phyloP scores from a whole-genome alignment of 2,329 filamentous ascomycete species.

The Chaetomium sp. region DNA sequence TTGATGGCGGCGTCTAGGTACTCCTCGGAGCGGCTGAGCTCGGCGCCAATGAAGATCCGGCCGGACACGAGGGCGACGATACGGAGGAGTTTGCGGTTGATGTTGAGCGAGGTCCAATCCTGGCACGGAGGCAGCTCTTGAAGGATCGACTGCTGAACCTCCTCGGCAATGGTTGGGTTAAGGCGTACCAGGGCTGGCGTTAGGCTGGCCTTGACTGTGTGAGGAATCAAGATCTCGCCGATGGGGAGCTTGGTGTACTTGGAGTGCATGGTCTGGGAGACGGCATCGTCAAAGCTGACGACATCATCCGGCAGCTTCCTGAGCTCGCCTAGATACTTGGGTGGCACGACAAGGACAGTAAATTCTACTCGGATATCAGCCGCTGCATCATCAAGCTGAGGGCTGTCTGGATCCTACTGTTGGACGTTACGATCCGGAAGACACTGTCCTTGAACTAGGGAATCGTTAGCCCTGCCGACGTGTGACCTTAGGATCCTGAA shows the following conservation, averaged over 20 bases:
- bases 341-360: slow-evolving; percentile 38
- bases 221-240: slow-evolving; percentile 35
- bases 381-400: neutral
- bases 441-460: slow-evolving; percentile 39
- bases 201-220: slow-evolving; percentile 40
- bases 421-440: slow-evolving; percentile 38
- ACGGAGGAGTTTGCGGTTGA: slow-evolving; percentile 46
- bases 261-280: slow-evolving; percentile 38
- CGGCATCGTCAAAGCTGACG: slow-evolving; percentile 38
- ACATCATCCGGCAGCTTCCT: slow-evolving; percentile 40
- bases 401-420: slow-evolving; percentile 23
- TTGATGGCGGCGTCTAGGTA: slow-evolving; percentile 52
- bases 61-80: slow-evolving; percentile 52
- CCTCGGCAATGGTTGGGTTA: slow-evolving; percentile 44
- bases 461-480: neutral
- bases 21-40: slow-evolving; percentile 48
- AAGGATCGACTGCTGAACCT: slow-evolving; percentile 42
- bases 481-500: neutral
- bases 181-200: slow-evolving; percentile 43
- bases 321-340: slow-evolving; percentile 40
- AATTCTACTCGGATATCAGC: slow-evolving; percentile 28
- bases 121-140: slow-evolving; percentile 42
- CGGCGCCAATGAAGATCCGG: slow-evolving; percentile 51
- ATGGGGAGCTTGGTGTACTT: slow-evolving; percentile 42
- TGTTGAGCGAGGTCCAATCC: slow-evolving; percentile 47